Percentiles rank a stretch among this genome's conserved stretches.
These are phyloP conservation scores for Alternaria conjuncta DNA, from an alignment of 2,329 filamentous ascomycete genomes.

Conservation along the genomic window DNA sequence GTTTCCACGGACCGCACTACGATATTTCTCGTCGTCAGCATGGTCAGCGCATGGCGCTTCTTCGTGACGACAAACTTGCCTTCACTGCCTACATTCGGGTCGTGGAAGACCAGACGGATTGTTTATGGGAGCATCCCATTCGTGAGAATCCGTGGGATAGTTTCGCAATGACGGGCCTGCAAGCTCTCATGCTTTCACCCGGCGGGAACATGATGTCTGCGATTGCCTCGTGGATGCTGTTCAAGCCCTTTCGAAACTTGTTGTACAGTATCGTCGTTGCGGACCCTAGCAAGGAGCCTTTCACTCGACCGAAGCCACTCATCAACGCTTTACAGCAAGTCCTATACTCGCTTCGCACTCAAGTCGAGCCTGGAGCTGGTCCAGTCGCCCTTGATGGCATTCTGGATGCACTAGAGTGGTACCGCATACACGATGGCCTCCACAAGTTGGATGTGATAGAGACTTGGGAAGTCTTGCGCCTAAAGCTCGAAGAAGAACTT, in stretches of 20 bases:
- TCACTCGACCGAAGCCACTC: constrained; percentile 58
- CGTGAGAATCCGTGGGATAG: constrained; percentile 64
- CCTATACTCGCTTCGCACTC: constrained; percentile 57
- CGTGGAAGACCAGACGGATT: constrained; percentile 65
- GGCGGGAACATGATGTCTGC: constrained; percentile 58
- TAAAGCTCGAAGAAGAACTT: constrained; percentile 60
- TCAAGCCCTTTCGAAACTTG: constrained; percentile 64
- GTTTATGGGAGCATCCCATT: constrained; percentile 66
- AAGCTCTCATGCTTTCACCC: constrained; percentile 52
- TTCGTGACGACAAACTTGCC: constrained; percentile 66
- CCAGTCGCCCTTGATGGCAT: constrained; percentile 45
- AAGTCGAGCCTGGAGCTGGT: constrained; percentile 46
- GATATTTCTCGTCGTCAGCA: constrained; percentile 64
- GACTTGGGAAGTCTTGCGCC: constrained; percentile 61
- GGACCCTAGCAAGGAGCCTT: constrained; percentile 55
- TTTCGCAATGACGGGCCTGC: constrained; percentile 63
- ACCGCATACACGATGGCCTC: constrained; percentile 47
- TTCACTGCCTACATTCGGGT: constrained; percentile 68
- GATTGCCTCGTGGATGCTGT: constrained; percentile 64
- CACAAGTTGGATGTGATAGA: constrained; percentile 60
- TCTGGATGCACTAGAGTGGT: constrained; percentile 49
- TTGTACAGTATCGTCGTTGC: constrained; percentile 58
- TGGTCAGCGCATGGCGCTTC: constrained; percentile 63
- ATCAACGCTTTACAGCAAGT: constrained; percentile 60
- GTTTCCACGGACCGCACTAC: constrained; percentile 65